Evolutionary conservation across 2,329 filamentous ascomycete genomes (phyloP).

Genomic region (Fusarium pseudocircinatum): DNA sequence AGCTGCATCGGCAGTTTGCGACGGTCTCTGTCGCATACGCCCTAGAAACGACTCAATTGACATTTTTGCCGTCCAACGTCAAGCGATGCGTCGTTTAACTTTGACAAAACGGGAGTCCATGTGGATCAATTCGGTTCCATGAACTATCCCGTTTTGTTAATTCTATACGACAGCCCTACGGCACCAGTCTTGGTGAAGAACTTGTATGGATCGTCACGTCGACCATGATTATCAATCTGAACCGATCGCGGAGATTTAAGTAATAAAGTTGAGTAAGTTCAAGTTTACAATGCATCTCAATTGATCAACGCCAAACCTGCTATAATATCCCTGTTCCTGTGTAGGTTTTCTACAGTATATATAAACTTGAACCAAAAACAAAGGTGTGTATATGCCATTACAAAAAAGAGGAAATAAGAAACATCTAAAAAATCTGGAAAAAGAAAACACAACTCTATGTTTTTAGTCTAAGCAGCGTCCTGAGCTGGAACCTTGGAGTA

Average conservation of each 20-base stretch:
- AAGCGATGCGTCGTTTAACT: neutral
- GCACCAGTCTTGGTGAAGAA: neutral
- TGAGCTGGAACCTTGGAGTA: conserved; percentile 17
- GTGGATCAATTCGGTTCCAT: neutral
- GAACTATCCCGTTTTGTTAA: conserved; percentile 1
- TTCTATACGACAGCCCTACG: conserved; percentile 11
- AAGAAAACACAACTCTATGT: neutral
- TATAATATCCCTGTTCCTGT: conserved; percentile 20
- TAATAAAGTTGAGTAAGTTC: neutral
- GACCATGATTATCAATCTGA: neutral
- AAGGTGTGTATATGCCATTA: conserved; percentile 20
- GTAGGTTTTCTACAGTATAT: conserved; percentile 18
- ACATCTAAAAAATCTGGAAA: neutral
- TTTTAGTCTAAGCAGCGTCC: conserved; percentile 13
- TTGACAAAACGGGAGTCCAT: neutral
- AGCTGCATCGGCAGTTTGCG: neutral
- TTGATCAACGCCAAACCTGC: conserved; percentile 33
- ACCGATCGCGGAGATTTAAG: neutral
- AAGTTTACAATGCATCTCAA: conserved; percentile 8
- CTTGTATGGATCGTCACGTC: neutral
- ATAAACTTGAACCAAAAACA: conserved; percentile 5
- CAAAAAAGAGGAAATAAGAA: conserved; percentile 20
- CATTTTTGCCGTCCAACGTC: conserved; percentile 2
- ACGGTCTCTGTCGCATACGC: neutral
- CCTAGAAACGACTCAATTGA: conserved; percentile 5